A percentile compares a stretch with the other conserved stretches of the same genome.
Evolutionary conservation across 1,284 basidiomycete species (phyloP).

Genomic region (Mycosarcoma maydis): DNA sequence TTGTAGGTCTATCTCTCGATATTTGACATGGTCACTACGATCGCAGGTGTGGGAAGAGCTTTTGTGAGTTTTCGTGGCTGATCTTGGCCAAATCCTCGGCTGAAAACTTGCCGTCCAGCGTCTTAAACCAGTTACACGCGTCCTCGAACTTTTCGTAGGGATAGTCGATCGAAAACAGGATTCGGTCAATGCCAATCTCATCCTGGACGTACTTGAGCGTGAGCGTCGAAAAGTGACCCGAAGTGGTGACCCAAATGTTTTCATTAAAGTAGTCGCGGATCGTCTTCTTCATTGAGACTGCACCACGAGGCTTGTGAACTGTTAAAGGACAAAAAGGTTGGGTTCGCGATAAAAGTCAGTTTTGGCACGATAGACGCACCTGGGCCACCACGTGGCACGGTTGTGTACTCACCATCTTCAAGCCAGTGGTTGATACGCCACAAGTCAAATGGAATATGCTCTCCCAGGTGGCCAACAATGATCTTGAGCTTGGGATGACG

Average conservation of each 20-base stretch:
- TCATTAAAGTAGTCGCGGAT: slow-evolving; percentile 58
- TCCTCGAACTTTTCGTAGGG: slow-evolving; percentile 66
- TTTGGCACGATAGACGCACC: too few relatives aligned
- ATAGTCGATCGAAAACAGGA: slow-evolving; percentile 67
- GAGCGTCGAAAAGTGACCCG: slow-evolving; percentile 55
- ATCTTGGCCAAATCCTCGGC: slow-evolving; percentile 42
- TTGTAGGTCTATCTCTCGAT: not conserved
- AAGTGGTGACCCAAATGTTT: slow-evolving; percentile 63
- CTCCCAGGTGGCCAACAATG: slow-evolving; percentile 67
- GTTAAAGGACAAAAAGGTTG: not conserved
- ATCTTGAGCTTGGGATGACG: slow-evolving; percentile 67
- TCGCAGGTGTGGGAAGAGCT: slow-evolving; percentile 40
- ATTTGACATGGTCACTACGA: not conserved
- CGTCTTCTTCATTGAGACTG: slow-evolving; percentile 51
- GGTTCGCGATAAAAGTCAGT: not conserved
- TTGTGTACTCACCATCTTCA: slow-evolving; percentile 50
- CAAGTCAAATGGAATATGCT: slow-evolving; percentile 66
- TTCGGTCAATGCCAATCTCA: slow-evolving; percentile 62
- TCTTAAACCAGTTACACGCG: slow-evolving; percentile 64
- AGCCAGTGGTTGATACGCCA: slow-evolving; percentile 67
- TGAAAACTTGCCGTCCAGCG: slow-evolving; percentile 34
- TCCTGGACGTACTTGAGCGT: slow-evolving; percentile 56
- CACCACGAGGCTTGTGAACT: slow-evolving; percentile 58
- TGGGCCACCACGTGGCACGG: too few relatives aligned
- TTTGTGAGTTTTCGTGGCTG: slow-evolving; percentile 45